phyloP scores from a whole-genome alignment of 2,329 filamentous ascomycete genomes.

The Aspergillus sclerotialis region DNA sequence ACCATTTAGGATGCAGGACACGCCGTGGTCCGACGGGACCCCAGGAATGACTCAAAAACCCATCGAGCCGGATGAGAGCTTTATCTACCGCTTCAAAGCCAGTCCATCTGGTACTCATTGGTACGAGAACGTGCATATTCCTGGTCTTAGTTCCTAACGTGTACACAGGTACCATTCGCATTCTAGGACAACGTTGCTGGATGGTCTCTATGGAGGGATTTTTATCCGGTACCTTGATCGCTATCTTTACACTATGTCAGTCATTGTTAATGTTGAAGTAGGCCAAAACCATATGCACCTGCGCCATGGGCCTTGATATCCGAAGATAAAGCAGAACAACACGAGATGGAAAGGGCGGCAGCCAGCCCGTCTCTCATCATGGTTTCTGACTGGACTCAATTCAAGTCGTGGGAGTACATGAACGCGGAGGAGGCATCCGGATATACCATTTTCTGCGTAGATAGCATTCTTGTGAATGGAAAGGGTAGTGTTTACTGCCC shows the following conservation, averaged over 20 bases:
- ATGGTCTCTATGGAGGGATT: constrained; percentile 51
- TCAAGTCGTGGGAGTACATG: constrained; percentile 43
- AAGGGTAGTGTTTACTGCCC: constrained; percentile 51
- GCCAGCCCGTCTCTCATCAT: constrained; percentile 41
- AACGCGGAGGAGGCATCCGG: constrained; percentile 17
- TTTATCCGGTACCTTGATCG: constrained; percentile 17
- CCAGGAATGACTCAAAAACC: constrained; percentile 50
- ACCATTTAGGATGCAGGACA: constrained; percentile 36
- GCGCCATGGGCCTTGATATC: constrained; percentile 48
- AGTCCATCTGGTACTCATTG: constrained; percentile 53
- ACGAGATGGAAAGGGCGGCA: constrained; percentile 46
- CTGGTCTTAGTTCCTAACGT: no score
- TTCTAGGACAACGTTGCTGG: constrained; percentile 48
- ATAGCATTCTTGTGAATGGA: constrained; percentile 55
- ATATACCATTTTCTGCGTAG: constrained; percentile 44
- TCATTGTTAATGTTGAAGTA: constrained; percentile 34
- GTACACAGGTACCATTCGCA: constrained; percentile 46
- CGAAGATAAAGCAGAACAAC: constrained; percentile 29
- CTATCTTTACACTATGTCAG: not conserved
- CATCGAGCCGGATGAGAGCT: constrained; percentile 44
- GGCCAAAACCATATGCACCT: constrained; percentile 18
- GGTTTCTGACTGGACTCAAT: constrained; percentile 51
- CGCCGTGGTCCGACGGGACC: constrained; percentile 56
- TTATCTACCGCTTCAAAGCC: constrained; percentile 50
- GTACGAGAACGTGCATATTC: no score